Evolutionary conservation across 208 protist species (phyloP).

Genomic region (Leishmania amazonensis): DNA sequence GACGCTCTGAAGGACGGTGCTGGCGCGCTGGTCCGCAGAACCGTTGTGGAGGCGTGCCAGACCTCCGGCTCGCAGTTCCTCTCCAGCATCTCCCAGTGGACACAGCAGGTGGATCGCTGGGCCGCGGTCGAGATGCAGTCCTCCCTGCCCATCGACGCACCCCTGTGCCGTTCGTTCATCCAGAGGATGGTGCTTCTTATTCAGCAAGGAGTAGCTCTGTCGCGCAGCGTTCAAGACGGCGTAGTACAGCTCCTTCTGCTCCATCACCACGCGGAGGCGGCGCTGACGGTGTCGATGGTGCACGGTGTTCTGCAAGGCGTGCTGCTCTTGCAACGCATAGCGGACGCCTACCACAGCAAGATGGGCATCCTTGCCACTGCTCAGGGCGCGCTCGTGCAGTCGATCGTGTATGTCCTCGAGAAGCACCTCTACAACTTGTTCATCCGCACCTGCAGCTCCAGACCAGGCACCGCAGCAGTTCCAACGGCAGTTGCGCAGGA

Average conservation of each 20-base stretch:
- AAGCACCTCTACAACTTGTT: slow-evolving; percentile 59
- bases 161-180: slow-evolving; percentile 43
- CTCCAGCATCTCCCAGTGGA: slow-evolving; percentile 13
- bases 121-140: slow-evolving; percentile 56
- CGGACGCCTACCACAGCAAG: slow-evolving; percentile 80
- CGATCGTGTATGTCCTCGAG: slow-evolving; percentile 76
- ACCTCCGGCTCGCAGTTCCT: slow-evolving; percentile 8
- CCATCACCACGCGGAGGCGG: slow-evolving; percentile 67
- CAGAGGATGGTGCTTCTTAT: slow-evolving; percentile 49
- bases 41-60: slow-evolving; percentile 17
- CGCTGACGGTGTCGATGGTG: slow-evolving; percentile 63
- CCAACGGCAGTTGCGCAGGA: slow-evolving; percentile 28
- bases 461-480: neutral
- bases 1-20: slow-evolving; percentile 5
- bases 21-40: slow-evolving; percentile 14
- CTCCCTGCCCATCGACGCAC: slow-evolving; percentile 27
- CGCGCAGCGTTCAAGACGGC: slow-evolving; percentile 58
- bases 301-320: slow-evolving; percentile 68
- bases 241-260: slow-evolving; percentile 71
- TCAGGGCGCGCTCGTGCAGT: slow-evolving; percentile 70
- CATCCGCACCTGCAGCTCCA: slow-evolving; percentile 29
- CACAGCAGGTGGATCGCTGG: slow-evolving; percentile 31
- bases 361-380: slow-evolving; percentile 71
- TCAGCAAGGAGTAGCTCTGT: slow-evolving; percentile 66
- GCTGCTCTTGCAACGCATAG: slow-evolving; percentile 91